Base-by-base conservation (phyloP, 192 early-diverging fungal species). In the Backusella westeae region DNA sequence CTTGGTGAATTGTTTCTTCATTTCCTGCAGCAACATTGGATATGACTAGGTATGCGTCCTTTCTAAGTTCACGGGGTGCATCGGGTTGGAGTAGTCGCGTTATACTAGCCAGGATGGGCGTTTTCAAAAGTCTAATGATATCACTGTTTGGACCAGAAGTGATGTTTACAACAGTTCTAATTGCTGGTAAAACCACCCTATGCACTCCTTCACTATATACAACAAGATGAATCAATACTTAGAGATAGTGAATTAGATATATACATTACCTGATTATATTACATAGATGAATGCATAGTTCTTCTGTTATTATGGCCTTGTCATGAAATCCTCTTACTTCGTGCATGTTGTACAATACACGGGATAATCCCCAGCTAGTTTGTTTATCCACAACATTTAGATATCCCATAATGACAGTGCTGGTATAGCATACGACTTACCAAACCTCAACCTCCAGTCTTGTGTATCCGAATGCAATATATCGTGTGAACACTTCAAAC, bases 331-430 rank as follows among this genome's bases (percentile, higher is more conserved):
- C 29, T 29, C 32, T 34, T 1, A 79, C 82, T 36, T 83, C 75
- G 53, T 83, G 82, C 82, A 83, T 83, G 44, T 76, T 83, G 36
- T 75, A 79, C 15, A 83, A 49, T 34, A 83, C 72, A 52, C 82
- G 69, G 21, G 78, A 83, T 19, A 83, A 36, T 19, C 78, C 82
- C 78, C 78, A 80, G 29, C 82, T 82, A 56, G 35, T 14, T 34
- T 26, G 69, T 52, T 26, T 0, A 39, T 29, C 7, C 23, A 71
- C 23, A 49, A 71, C 29, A 38, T 65, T 9, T 26, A 41, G 19
- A 49, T n/a, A 35, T 3, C 10, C n/a, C 38, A 44, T 17, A 49
- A n/a, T n/a, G 9, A 59, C 0, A 29, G 4, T 23, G 4, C 12
- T 15, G 67, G 59, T 49, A 49, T 32, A 32, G 32, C 32, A 32